Base-by-base conservation (phyloP, 2,329 filamentous ascomycete genomes). In the Dichotomopilus funicola region DNA sequence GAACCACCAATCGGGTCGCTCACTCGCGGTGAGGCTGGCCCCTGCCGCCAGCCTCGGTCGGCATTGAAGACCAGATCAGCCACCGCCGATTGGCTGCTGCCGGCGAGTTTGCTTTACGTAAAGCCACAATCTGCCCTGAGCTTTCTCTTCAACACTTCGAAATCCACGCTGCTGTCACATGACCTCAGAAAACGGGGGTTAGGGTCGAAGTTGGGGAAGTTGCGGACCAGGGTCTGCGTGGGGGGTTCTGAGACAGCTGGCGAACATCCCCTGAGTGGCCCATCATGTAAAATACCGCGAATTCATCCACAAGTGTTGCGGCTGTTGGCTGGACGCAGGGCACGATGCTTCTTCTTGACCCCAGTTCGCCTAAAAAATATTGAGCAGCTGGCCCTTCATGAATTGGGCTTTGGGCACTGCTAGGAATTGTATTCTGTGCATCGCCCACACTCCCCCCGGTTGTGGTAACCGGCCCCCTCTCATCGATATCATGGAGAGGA, bases 21-120 rank as follows among this genome's bases (percentile, higher is more conserved):
- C 56, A 53, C 8, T 56, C 53, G 57, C 62, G 61, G 63, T 64
- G 63, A 66, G 63, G 64, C 63, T 64, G 59, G 61, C 62, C 59
- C 62, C 59, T 60, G 58, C 27, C 42, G 45, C 59, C 62, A 59
- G 62, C 56, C 27, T 42, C 37, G 47, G 33, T 54, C 52, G 52
- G 52, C 37, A 54, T 44, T 5, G 43, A 27, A 27, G 27, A 2
- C 38, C 8, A 12, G 43, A 34, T n/a, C 37, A 43, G 13, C 13
- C 40, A 43, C 27, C 40, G 11, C 35, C 50, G 41, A 41, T 45
- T 42, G 48, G 49, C 33, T 19, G 27, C 48, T 43, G 48, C 6
- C 37, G 48, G 9, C 43, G n/a, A 34, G 53, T 53, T 45, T 40
- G 31, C 35, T 37, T 56, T 53, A 56, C 49, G 54, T 56, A 56